Conservation (phyloP, 495 filamentous ascomycete genomes). For the Xylaria telfairii region DNA sequence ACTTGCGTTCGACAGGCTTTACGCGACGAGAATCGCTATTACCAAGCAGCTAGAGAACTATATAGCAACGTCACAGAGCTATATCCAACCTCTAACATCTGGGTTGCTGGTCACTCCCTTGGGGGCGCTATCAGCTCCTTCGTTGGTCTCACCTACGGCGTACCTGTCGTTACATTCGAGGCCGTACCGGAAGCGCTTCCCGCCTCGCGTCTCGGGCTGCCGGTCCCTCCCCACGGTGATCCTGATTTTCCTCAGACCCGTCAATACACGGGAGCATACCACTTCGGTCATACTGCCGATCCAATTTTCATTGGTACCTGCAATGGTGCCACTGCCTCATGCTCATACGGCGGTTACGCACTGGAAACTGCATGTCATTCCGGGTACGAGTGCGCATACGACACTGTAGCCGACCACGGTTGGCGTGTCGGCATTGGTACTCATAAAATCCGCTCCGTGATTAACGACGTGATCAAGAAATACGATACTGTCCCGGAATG, state of each 20-base stretch:
- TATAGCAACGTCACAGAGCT: slow-evolving; percentile 90
- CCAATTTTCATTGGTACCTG: slow-evolving; percentile 94
- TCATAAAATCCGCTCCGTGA: slow-evolving; percentile 85
- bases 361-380: slow-evolving; percentile 91
- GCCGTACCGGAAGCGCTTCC: slow-evolving; percentile 89
- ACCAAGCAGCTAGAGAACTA: slow-evolving; percentile 81
- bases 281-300: slow-evolving; percentile 95
- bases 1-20: slow-evolving; percentile 82
- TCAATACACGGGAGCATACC: slow-evolving; percentile 78
- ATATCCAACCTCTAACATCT: slow-evolving; percentile 85
- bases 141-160: slow-evolving; percentile 86
- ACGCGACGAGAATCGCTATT: slow-evolving; percentile 85
- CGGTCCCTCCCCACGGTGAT: slow-evolving; percentile 78
- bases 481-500: slow-evolving; percentile 83
- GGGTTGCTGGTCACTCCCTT: slow-evolving; percentile 88
- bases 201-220: slow-evolving; percentile 83
- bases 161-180: slow-evolving; percentile 88
- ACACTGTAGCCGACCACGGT: slow-evolving; percentile 86
- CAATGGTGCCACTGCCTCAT: slow-evolving; percentile 84
- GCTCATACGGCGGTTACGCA: slow-evolving; percentile 92
- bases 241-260: slow-evolving; percentile 72
- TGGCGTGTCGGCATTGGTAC: slow-evolving; percentile 87
- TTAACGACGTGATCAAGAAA: slow-evolving; percentile 79
- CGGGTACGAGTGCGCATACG: slow-evolving; percentile 85
- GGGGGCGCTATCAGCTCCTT: slow-evolving; percentile 86